These are phyloP conservation scores for Pythium scleroteichum DNA, from an alignment of 352 stramenopile species.

Conservation along the genomic window DNA sequence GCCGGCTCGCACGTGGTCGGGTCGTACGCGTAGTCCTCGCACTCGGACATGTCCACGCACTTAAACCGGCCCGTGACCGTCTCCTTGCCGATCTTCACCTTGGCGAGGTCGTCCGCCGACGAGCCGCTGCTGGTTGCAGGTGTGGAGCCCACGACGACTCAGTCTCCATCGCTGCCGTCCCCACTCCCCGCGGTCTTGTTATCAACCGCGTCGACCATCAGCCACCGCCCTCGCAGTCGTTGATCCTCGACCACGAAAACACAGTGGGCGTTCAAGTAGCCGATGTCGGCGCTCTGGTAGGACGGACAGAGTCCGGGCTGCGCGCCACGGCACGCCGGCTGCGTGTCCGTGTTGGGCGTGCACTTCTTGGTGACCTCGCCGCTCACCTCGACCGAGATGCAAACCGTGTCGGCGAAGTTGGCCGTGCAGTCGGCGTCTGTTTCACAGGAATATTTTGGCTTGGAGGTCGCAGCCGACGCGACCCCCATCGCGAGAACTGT, in stretches of 20 bases:
- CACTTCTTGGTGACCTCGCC: conserved; percentile 65
- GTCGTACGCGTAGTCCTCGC: conserved; percentile 30
- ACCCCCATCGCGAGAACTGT: too few species aligned
- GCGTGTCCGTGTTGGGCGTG: conserved; percentile 71
- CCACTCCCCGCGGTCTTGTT: neutral
- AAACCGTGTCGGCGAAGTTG: conserved; percentile 63
- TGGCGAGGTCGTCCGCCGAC: conserved; percentile 37
- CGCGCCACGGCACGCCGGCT: conserved; percentile 63
- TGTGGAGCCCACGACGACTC: neutral
- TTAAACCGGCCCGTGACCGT: conserved; percentile 40
- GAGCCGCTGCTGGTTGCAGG: neutral
- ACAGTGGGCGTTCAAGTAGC: conserved; percentile 77
- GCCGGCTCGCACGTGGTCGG: conserved; percentile 25
- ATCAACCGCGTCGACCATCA: neutral
- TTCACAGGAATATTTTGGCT: conserved; percentile 48
- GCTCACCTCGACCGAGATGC: conserved; percentile 71
- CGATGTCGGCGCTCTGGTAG: conserved; percentile 62
- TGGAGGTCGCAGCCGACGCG: conserved; percentile 1
- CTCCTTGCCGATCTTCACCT: conserved; percentile 45
- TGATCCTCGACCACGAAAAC: conserved; percentile 65
- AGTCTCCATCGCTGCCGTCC: neutral
- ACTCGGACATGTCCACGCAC: conserved; percentile 13
- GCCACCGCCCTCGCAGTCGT: conserved; percentile 23
- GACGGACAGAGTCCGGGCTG: conserved; percentile 70
- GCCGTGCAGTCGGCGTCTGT: conserved; percentile 67